Evolutionary conservation across 176 grass and related monocot species (phyloP).

Genomic region (Oryza brachyantha): DNA sequence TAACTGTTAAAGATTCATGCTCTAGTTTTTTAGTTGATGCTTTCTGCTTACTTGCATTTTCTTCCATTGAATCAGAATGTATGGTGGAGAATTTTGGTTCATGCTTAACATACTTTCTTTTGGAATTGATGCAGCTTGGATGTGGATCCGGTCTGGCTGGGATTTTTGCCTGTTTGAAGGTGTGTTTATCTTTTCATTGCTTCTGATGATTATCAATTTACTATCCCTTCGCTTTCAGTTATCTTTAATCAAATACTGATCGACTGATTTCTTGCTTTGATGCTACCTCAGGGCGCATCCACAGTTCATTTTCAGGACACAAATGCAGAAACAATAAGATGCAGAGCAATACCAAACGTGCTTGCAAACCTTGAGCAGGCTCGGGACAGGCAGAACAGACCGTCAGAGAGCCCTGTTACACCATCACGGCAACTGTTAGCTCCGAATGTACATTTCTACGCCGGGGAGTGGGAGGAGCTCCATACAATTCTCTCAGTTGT

Average conservation of each 20-base stretch:
- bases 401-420: constrained; percentile 90
- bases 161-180: constrained; percentile 92
- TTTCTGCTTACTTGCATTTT: constrained; percentile 10
- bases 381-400: constrained; percentile 59
- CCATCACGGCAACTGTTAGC: constrained; percentile 69
- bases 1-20: background rate
- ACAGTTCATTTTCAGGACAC: constrained; percentile 92
- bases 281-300: constrained; percentile 59
- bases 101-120: constrained; percentile 22
- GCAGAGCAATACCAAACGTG: constrained; percentile 87
- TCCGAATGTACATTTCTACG: constrained; percentile 79
- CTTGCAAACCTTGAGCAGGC: constrained; percentile 90
- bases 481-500: constrained; percentile 77
- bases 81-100: background rate
- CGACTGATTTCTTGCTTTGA: constrained; percentile 30
- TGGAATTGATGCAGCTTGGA: constrained; percentile 65
- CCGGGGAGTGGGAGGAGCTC: constrained; percentile 84
- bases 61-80: constrained; percentile 19
- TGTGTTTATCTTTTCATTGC: constrained; percentile 33
- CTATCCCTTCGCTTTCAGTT: constrained; percentile 4
- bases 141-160: constrained; percentile 84
- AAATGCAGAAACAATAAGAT: constrained; percentile 87
- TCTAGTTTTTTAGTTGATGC: constrained; percentile 8
- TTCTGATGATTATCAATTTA: background rate
- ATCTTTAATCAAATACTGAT: background rate